Evolutionary conservation across 257 asterid species (phyloP).

Genomic region (Verbena officinalis): DNA sequence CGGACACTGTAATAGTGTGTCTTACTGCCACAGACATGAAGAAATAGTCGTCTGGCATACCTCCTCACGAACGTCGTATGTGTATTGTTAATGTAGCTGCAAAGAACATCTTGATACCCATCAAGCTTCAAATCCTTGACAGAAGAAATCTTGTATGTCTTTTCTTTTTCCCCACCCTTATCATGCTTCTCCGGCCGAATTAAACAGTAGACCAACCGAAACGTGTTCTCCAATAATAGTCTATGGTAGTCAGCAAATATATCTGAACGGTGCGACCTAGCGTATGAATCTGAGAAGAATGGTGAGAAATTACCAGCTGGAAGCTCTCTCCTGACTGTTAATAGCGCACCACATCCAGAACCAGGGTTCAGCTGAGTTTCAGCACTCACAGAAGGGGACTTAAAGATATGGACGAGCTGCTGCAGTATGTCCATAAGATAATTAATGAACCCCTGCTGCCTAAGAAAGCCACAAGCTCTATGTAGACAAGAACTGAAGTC

Average conservation of each 20-base stretch:
- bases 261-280: constrained; percentile 91
- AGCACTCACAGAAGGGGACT: constrained; percentile 64
- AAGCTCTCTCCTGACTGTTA: constrained; percentile 87
- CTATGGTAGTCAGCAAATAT: constrained; percentile 88
- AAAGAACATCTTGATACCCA: constrained; percentile 94
- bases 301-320: constrained; percentile 98
- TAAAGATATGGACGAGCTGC: constrained; percentile 82
- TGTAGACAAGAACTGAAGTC: constrained; percentile 68
- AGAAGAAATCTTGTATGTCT: constrained; percentile 55
- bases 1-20: constrained; percentile 96
- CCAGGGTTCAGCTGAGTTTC: constrained; percentile 61
- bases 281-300: constrained; percentile 92
- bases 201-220: constrained; percentile 89
- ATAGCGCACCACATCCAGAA: constrained; percentile 89
- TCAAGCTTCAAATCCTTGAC: constrained; percentile 94
- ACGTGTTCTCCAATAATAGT: constrained; percentile 84
- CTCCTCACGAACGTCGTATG: constrained; percentile 87
- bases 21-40: constrained; percentile 97
- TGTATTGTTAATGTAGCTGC: constrained; percentile 94
- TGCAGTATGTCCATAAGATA: constrained; percentile 95
- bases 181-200: constrained; percentile 99
- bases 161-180: constrained; percentile 92
- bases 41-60: constrained; percentile 93
- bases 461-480: constrained; percentile 77
- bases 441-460: constrained; percentile 83